Evolutionary conservation across 345 rosid genomes (phyloP), one percentile per base, ranked within the genome.

Genomic region (Salix purpurea): DNA sequence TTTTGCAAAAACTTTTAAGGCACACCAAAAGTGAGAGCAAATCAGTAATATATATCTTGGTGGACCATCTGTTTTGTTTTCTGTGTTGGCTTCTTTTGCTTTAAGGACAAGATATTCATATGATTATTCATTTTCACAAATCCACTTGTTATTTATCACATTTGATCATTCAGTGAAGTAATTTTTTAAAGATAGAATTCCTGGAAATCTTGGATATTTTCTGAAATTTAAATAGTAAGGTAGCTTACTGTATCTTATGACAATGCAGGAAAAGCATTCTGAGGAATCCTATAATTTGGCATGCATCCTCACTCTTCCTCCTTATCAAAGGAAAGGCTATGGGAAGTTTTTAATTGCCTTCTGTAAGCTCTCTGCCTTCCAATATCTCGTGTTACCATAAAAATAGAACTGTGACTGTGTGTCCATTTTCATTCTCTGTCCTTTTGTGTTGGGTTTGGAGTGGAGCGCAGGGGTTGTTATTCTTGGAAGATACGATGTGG

Each of bases 281-380:
- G 98, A 96, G 83, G 99, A 96, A 82, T 90, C 99, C 14, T 96
- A 91, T 85, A 96, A 96, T 86, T 84, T 96, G 87, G 99, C 99
- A 56, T 94, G 98, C 81, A 96, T 96, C 77, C 93, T 93, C 74
- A 95, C 99, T 1, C 97, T 95, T 80, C 99, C 99, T 75, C 97
- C 97, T 36, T 95, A 95, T 78, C 99, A 95, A 83, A 93, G 99
- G 83, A 95, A 95, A 89, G 99, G 99, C 87, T 95, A 95, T 69
- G 99, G 99, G 2, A 95, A 95, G 82, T 95, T 91, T 81, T 79
- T 95, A 75, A 95, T 95, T 80, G 98, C 98, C 73, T 96, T 96
- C 87, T 96, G 99, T 96, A 81, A 89, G 98, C 65, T 76, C 73
- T 83, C 65, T 54, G 56, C 60, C 77, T 30, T 34, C 23, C 34